Conservation (phyloP, 805 yeast species). For the Vanderwaltozyma yarrowii region DNA sequence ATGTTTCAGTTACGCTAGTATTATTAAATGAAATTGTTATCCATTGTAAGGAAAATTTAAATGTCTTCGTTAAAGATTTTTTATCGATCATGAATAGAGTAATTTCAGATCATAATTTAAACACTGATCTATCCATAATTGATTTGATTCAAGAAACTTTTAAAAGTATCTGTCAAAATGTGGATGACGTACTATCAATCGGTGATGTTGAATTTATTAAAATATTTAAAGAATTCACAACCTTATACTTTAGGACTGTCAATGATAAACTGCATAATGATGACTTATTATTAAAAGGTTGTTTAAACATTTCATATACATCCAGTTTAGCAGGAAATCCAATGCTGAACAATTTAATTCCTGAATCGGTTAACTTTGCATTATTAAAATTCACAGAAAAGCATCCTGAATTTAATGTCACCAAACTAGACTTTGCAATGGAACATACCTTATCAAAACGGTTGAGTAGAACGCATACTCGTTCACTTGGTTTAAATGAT, state of each 20-base stretch:
- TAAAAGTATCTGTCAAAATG: slow-evolving; percentile 36
- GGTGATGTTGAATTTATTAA: slow-evolving; percentile 54
- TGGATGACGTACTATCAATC: slow-evolving; percentile 52
- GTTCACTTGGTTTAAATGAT: slow-evolving; percentile 19
- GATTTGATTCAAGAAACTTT: slow-evolving; percentile 43
- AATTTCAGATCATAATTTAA: slow-evolving; percentile 28
- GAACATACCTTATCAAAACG: slow-evolving; percentile 12
- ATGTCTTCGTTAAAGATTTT: slow-evolving; percentile 65
- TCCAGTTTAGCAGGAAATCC: slow-evolving; percentile 22
- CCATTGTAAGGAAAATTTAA: slow-evolving; percentile 73
- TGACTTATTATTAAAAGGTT: slow-evolving; percentile 23
- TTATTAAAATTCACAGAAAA: slow-evolving; percentile 21
- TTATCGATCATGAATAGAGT: slow-evolving; percentile 47
- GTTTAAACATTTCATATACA: slow-evolving; percentile 24
- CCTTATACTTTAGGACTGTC: slow-evolving; percentile 22
- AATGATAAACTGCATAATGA: slow-evolving; percentile 19
- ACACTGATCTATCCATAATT: slow-evolving; percentile 53
- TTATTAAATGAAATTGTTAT: slow-evolving; percentile 60
- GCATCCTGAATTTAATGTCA: slow-evolving; percentile 14
- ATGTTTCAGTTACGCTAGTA: slow-evolving; percentile 69
- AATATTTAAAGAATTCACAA: slow-evolving; percentile 23
- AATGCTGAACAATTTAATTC: slow-evolving; percentile 19
- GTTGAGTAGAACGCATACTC: slow-evolving; percentile 25
- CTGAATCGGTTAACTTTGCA: slow-evolving; percentile 17
- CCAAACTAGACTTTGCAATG: slow-evolving; percentile 6